Evolutionary conservation across 345 rosid genomes (phyloP), one percentile per base, ranked within the genome.

Genomic region (Heritiera fomes): DNA sequence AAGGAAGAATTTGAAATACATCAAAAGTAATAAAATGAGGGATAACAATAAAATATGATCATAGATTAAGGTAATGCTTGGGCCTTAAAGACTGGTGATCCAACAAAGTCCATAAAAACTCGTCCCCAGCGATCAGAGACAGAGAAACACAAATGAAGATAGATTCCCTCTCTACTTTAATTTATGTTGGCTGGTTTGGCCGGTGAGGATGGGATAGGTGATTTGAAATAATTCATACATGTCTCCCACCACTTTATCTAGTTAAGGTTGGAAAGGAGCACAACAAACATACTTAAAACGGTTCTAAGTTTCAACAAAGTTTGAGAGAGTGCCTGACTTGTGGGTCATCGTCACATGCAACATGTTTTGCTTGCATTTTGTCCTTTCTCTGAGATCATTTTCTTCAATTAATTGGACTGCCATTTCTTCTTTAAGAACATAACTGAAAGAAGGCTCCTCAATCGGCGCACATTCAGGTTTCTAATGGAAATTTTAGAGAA

Each of bases 301-400:
- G 40, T 41, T 58, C 66, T 5, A 56, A 6, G 32, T 52, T 32
- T 71, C 60, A 52, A 15, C 59, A 52, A 38, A 9, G 72, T 68
- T 32, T 1, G 20, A 17, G 18, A 15, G 41, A 71, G 75, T 47
- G 75, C 53, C 77, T 75, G 77, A 60, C 66, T 60, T 28, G 77
- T 75, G 77, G 77, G 67, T 60, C 77, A 75, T 43, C 68, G 18
- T 75, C 69, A 75, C 77, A 75, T 75, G 77, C 68, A 75, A 56
- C 50, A 59, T 43, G 64, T 17, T 30, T 71, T 20, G 56, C 18
- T 45, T n/a, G 30, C 34, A 68, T 43, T 34, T 46, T 68, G 38
- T 46, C 73, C 11, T 3, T 46, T 38, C 46, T 17, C 23, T 55
- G 60, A 55, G 23, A 55, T 6, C 2, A 18, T 55, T 55, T 55